phyloP scores from a whole-genome alignment of 345 rosid genomes.

The Euclidium syriacum region DNA sequence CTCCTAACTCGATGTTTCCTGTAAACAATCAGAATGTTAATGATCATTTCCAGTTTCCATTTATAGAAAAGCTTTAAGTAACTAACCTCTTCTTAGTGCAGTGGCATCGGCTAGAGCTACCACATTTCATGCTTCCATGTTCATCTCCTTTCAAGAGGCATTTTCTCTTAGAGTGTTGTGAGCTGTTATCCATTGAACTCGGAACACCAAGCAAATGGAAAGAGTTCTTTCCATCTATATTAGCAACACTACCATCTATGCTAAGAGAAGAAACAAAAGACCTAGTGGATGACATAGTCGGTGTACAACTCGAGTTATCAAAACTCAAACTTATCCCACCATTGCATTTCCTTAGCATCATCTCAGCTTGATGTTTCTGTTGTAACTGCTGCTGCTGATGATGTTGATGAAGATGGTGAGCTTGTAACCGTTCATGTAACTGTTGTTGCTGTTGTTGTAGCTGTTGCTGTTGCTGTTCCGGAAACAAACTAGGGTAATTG shows the following conservation, averaged over 20 bases:
- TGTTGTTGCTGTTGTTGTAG: slow-evolving; percentile 37
- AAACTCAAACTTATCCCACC: slow-evolving; percentile 55
- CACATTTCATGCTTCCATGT: slow-evolving; percentile 53
- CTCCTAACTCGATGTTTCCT: slow-evolving; percentile 69
- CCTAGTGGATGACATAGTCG: slow-evolving; percentile 59
- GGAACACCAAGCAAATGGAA: slow-evolving; percentile 56
- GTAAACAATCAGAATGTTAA: slow-evolving; percentile 5
- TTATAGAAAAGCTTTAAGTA: not conserved
- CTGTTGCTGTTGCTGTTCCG: slow-evolving; percentile 49
- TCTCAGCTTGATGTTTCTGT: slow-evolving; percentile 73
- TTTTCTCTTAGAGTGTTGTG: slow-evolving; percentile 47
- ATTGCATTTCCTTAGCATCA: slow-evolving; percentile 55
- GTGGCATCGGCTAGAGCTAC: slow-evolving; percentile 52
- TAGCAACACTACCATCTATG: slow-evolving; percentile 52
- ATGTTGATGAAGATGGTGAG: slow-evolving; percentile 45
- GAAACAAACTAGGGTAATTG: slow-evolving; percentile 39
- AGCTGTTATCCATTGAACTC: slow-evolving; percentile 39
- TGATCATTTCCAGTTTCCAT: not conserved
- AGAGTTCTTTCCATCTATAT: slow-evolving; percentile 37
- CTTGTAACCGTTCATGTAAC: slow-evolving; percentile 46
- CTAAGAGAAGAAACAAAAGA: slow-evolving; percentile 64
- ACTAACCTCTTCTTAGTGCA: slow-evolving; percentile 68
- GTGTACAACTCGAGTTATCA: slow-evolving; percentile 46
- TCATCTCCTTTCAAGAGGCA: slow-evolving; percentile 51
- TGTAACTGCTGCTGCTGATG: slow-evolving; percentile 41